Conservation (phyloP, 2,329 filamentous ascomycete genomes). For the Aspergillus jensenii region DNA sequence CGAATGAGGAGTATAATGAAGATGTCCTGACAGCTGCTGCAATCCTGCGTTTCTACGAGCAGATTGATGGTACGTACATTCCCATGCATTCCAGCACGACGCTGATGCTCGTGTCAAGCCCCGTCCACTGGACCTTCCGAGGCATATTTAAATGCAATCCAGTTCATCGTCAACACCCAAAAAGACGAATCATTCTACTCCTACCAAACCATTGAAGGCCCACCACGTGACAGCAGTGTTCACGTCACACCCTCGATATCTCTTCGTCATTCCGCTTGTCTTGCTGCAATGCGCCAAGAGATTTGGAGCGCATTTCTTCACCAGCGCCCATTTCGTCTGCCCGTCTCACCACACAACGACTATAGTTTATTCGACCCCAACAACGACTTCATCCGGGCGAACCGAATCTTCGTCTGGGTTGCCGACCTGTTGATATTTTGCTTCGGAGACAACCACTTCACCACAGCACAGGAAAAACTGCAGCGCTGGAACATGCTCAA, state of each 20-base stretch:
- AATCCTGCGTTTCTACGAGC: conserved; percentile 58
- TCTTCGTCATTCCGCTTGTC: conserved; percentile 41
- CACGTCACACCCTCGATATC: conserved; percentile 22
- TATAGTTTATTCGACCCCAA: conserved; percentile 51
- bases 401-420: conserved; percentile 60
- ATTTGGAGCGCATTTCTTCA: conserved; percentile 46
- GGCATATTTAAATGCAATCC: conserved; percentile 15
- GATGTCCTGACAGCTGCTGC: conserved; percentile 57
- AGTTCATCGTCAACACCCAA: conserved; percentile 11
- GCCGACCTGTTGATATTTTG: conserved; percentile 64
- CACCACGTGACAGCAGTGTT: conserved; percentile 10
- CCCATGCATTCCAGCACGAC: conserved; percentile 47
- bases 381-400: conserved; percentile 59
- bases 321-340: conserved; percentile 51
- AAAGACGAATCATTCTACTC: background rate
- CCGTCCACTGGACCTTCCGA: conserved; percentile 17
- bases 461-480: background rate
- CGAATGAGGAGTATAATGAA: conserved; percentile 47
- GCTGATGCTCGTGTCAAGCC: no score
- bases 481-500: background rate
- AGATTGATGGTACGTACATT: conserved; percentile 51
- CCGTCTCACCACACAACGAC: conserved; percentile 51
- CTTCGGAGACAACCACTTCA: conserved; percentile 39
- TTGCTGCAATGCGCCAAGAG: conserved; percentile 48
- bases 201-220: conserved; percentile 16